Percentiles rank a stretch among this genome's conserved stretches.
phyloP scores from a whole-genome alignment of 192 early-diverging fungal species.

The Rhizoclosmatium sp. region DNA sequence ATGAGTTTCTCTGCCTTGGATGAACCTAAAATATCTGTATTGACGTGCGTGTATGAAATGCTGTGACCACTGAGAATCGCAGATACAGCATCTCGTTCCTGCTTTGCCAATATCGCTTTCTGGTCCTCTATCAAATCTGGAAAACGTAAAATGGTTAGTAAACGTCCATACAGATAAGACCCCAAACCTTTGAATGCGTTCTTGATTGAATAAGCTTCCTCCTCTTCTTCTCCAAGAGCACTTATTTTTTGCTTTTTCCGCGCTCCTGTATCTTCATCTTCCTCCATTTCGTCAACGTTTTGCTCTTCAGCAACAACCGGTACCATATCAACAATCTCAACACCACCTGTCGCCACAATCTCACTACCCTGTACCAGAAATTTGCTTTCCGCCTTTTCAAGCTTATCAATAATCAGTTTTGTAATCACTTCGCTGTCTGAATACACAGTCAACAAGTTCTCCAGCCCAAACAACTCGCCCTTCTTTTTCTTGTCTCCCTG shows the following conservation, averaged over 20 bases:
- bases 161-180: neutral
- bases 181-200: constrained; percentile 5
- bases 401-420: constrained; percentile 14
- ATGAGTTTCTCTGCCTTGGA: constrained; percentile 5
- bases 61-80: neutral
- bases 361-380: neutral
- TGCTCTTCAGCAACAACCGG: neutral
- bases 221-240: neutral
- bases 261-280: neutral
- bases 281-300: neutral
- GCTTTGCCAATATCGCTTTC: neutral
- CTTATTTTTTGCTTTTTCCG: neutral
- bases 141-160: neutral
- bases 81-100: neutral
- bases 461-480: constrained; percentile 16
- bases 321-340: constrained; percentile 8
- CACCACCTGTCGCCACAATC: neutral
- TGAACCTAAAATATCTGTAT: neutral
- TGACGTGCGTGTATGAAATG: constrained; percentile 6
- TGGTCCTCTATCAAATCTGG: neutral
- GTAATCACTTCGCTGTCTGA: neutral
- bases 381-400: neutral
- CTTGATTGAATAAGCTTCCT: neutral
- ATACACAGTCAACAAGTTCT: constrained; percentile 24
- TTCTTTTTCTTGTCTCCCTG: constrained; percentile 1